Evolutionary conservation across 192 early-diverging fungal genomes (phyloP), one percentile per base, ranked within the genome.

Genomic region (Phycomyces nitens): DNA sequence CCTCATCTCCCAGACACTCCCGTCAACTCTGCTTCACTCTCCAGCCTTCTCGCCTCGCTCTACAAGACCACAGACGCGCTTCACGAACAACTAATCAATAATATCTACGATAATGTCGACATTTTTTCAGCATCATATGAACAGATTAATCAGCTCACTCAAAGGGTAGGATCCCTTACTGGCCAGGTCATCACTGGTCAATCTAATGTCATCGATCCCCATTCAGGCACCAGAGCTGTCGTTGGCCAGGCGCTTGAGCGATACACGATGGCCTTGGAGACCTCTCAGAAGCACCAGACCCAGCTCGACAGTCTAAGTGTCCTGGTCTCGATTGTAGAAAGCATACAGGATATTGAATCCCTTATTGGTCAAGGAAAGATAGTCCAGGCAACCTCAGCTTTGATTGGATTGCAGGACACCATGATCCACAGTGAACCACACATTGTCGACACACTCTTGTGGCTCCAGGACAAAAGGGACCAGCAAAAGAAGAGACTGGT

Each of bases 1-100:
- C 14, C 20, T 42, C 20, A 12, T 40, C 24, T 53, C 26, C 39
- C 53, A 15, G n/a, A 63, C 21, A 63, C 11, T n/a, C 15, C 51
- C 24, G 39, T 43, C 18, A 39, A 53, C 26, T 54, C 62, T 3
- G n/a, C 51, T 21, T 63, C 62, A 41, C 52, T 63, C 23, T 42
- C 40, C 14, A 24, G 18, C 40, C 15, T 63, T 18, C 52, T 63
- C 23, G 34, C 16, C 10, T 24, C 39, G 14, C 12, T 63, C 12
- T 53, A 53, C 15, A 42, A 49, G 24, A 53, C 24, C 20, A 50
- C 62, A 15, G 40, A 43, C 52, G 50, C 62, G 62, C 44, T 63
- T 34, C 62, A 63, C n/a, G 34, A 42, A 6, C 50, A 63, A 40
- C 52, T 63, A 16, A 23, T 63, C 7, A 24, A 54, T 23, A n/a